A percentile compares a stretch with the other conserved stretches of the same genome.
These are phyloP conservation scores for Solanum hybrid DNA, from an alignment of 305 asterid genomes.

Conservation along the genomic window DNA sequence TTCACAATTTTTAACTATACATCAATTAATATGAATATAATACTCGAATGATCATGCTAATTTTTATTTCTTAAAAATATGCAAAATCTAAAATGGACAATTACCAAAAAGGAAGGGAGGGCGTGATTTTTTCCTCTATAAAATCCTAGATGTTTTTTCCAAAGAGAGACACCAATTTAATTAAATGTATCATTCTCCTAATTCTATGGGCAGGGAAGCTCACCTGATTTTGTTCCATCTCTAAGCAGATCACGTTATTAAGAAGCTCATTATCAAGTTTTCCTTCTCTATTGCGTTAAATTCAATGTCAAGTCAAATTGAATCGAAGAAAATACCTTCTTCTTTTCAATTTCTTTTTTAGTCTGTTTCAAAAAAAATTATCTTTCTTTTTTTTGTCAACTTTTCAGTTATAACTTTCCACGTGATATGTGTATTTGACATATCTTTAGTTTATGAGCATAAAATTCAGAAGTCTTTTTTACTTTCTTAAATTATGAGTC, in stretches of 20 bases:
- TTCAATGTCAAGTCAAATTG: background rate
- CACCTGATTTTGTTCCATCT: background rate
- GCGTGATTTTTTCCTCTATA: background rate
- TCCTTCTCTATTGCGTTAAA: background rate
- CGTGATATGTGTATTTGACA: background rate
- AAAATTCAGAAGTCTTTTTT: background rate
- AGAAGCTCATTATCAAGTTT: background rate
- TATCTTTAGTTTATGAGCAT: background rate
- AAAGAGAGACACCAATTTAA: background rate
- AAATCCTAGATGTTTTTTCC: background rate
- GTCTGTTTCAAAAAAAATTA: background rate
- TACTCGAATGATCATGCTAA: background rate
- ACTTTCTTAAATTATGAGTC: background rate
- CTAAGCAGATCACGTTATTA: background rate
- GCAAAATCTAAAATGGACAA: background rate
- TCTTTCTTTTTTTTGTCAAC: background rate
- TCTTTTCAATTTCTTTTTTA: background rate
- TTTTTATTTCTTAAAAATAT: background rate
- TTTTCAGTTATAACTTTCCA: background rate
- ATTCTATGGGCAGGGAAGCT: background rate
- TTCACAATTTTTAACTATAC: background rate
- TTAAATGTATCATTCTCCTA: background rate
- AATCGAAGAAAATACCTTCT: background rate
- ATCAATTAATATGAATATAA: background rate
- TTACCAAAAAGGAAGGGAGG: background rate